Conservation (phyloP, 257 asterid species). For the Leonotis leonurus region DNA sequence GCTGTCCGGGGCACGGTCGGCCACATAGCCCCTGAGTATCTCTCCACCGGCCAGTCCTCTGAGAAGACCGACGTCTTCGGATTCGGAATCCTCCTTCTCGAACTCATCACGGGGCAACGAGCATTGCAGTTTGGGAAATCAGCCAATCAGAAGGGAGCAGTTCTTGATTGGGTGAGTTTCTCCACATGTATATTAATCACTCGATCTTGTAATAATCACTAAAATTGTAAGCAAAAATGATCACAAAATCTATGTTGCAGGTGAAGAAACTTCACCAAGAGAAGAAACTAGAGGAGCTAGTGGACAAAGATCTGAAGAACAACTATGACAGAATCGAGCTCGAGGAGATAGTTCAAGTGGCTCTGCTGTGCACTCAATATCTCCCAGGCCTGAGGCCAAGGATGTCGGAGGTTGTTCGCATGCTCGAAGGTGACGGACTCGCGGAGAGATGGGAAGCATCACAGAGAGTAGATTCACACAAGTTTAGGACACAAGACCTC, state of each 20-base stretch:
- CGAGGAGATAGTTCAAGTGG: conserved; percentile 89
- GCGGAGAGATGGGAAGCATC: conserved; percentile 98
- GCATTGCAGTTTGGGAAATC: conserved; percentile 86
- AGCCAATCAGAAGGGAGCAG: conserved; percentile 79
- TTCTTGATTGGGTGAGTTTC: conserved; percentile 96
- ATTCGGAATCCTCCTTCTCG: conserved; percentile 91
- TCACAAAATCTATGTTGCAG: conserved; percentile 30
- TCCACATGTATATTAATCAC: too few species aligned
- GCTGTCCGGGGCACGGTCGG: conserved; percentile 99
- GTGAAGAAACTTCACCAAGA: conserved; percentile 81
- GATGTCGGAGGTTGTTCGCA: conserved; percentile 93
- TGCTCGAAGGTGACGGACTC: conserved; percentile 96
- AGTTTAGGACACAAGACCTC: conserved; percentile 46
- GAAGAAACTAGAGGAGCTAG: conserved; percentile 66
- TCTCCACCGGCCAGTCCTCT: conserved; percentile 96
- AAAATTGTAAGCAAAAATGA: not conserved
- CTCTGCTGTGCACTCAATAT: conserved; percentile 80
- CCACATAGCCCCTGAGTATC: conserved; percentile 94
- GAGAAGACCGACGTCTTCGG: conserved; percentile 99
- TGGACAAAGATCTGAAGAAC: conserved; percentile 61
- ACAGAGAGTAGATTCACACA: conserved; percentile 60
- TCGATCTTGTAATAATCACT: too few species aligned
- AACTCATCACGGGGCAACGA: conserved; percentile 82
- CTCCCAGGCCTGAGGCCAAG: conserved; percentile 78
- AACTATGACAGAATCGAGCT: conserved; percentile 77